Percentiles rank a stretch among this genome's conserved stretches.
These are phyloP conservation scores for Saccharum spontaneum DNA, from an alignment of 176 grass and related monocot species.

Conservation along the genomic window DNA sequence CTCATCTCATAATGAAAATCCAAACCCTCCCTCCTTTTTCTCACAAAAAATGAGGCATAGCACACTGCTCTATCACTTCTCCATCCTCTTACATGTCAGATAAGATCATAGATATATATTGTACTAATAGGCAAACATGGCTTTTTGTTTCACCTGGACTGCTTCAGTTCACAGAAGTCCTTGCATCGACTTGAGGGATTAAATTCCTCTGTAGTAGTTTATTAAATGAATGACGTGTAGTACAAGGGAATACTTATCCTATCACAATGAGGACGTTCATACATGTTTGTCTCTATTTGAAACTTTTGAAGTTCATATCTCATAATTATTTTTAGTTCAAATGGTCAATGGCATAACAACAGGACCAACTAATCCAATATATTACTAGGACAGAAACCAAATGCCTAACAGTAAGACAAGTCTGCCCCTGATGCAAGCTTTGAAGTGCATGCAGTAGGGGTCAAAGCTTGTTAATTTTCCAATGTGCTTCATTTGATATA, in stretches of 20 bases:
- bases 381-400: neutral
- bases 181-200: neutral
- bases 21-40: neutral
- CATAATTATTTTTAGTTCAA: neutral
- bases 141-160: neutral
- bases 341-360: slow-evolving; percentile 1
- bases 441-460: neutral
- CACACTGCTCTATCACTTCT: neutral
- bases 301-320: slow-evolving; percentile 4
- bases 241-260: neutral
- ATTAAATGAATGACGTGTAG: neutral
- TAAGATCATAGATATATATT: neutral
- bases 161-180: neutral
- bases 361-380: neutral
- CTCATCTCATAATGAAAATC: neutral
- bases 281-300: neutral
- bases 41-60: neutral
- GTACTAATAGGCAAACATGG: neutral
- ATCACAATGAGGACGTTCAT: neutral
- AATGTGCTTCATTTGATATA: neutral
- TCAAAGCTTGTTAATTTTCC: neutral
- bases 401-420: neutral
- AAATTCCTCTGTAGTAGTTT: neutral
- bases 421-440: neutral
- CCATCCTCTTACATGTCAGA: neutral